Evolutionary conservation across 163 green algal genomes (phyloP), one percentile per base, ranked within the genome.

Genomic region (Dunaliella salina): DNA sequence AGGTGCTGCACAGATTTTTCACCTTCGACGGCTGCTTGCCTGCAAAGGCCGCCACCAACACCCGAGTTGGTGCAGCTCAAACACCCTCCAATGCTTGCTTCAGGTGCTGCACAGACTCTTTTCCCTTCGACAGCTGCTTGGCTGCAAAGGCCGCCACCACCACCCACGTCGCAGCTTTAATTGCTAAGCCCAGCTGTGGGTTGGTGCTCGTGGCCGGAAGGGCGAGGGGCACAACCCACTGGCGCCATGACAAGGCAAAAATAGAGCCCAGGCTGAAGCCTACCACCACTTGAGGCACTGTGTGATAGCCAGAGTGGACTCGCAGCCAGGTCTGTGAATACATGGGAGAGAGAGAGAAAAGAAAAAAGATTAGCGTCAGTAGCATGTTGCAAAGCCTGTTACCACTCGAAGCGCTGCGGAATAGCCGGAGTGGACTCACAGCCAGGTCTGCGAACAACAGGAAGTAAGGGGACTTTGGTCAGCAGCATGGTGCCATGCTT

Each of bases 301-400:
- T 86, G 72, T 86, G 84, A 33, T 86, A 86, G 69, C 84, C 84
- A 5, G 71, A 72, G 20, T 57, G 67, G 22, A 86, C 84, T 4
- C 84, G 84, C 84, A 86, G 84, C 84, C 84, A 86, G 1, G 84
- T 40, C 84, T 86, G 84, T 67, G 63, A 18, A 45, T 13, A 80
- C 80, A 83, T 25, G 80, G 26, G 80, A 26, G 22, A 15, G 71
- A 33, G 71, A 33, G 15, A 15, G 17, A 17, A 17, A 80, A 33
- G n/a, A 32, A 20, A 15, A 33, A 17, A 80, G 30, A 32, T 33
- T 35, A 35, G 22, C 57, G 15, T 18, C 57, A 69, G 18, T 15
- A 15, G 18, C 57, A 15, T 69, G 18, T 69, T 18, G 15, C 22
- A 22, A 20, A 33, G 17, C n/a, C 25, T 80, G 22, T 80, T 12